Evolutionary conservation across 78 protist genomes (phyloP).

Genomic region (Dictyostelium capitatum): DNA sequence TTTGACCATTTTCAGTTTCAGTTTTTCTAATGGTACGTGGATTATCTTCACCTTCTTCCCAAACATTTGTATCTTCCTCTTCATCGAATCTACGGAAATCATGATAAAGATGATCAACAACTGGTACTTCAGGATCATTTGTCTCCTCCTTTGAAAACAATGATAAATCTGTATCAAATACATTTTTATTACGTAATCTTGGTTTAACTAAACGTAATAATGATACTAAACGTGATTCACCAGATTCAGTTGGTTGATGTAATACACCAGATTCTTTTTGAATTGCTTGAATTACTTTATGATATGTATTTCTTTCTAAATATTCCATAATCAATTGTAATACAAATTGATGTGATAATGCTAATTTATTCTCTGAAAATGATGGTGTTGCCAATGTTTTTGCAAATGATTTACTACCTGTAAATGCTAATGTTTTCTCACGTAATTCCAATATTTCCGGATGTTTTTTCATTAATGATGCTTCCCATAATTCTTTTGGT

Average conservation of each 20-base stretch:
- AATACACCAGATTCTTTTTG: slow-evolving; percentile 62
- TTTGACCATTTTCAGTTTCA: slow-evolving; percentile 7
- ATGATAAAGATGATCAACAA: slow-evolving; percentile 63
- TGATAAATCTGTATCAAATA: slow-evolving; percentile 54
- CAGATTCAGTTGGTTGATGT: slow-evolving; percentile 62
- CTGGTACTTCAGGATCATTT: slow-evolving; percentile 50
- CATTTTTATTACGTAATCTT: slow-evolving; percentile 38
- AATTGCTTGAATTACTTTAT: slow-evolving; percentile 35
- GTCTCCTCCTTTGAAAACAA: slow-evolving; percentile 31
- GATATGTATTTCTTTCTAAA: slow-evolving; percentile 55
- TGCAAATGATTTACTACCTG: slow-evolving; percentile 64
- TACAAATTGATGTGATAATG: slow-evolving; percentile 72
- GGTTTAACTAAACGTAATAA: slow-evolving; percentile 58
- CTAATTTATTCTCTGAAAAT: slow-evolving; percentile 62
- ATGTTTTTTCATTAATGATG: slow-evolving; percentile 79
- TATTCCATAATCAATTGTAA: slow-evolving; percentile 73
- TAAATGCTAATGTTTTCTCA: slow-evolving; percentile 57
- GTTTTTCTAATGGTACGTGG: slow-evolving; percentile 36
- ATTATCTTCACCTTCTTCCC: slow-evolving; percentile 66
- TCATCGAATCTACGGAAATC: slow-evolving; percentile 35
- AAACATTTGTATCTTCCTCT: slow-evolving; percentile 67
- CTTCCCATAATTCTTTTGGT: slow-evolving; percentile 73
- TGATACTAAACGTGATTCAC: slow-evolving; percentile 54
- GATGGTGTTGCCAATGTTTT: slow-evolving; percentile 68
- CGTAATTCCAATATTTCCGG: slow-evolving; percentile 73